A percentile compares a stretch with the other conserved stretches of the same genome.
These are phyloP conservation scores for Lunularia cruciata DNA, from an alignment of 225 moss, liverwort and hornwort species.

Conservation along the genomic window DNA sequence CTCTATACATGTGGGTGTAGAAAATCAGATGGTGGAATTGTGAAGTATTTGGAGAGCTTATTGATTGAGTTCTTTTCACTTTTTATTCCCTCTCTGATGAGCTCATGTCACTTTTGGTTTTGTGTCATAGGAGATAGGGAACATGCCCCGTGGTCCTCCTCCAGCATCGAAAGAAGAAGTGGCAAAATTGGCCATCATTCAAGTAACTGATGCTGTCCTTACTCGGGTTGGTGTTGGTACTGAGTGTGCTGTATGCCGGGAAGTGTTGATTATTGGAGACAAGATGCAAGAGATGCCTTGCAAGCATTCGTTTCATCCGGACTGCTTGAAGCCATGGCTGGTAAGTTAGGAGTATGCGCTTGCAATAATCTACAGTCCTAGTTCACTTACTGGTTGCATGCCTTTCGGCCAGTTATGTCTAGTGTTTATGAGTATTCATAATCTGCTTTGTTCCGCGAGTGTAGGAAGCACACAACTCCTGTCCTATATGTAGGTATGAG, in stretches of 20 bases:
- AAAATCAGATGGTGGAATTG: too few species aligned
- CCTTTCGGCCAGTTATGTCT: not conserved
- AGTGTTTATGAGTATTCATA: not conserved
- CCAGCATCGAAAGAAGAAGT: constrained; percentile 97
- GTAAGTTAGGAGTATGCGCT: constrained; percentile 33
- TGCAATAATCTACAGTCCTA: too few species aligned
- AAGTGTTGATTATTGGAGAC: constrained; percentile 62
- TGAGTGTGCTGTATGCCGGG: constrained; percentile 89
- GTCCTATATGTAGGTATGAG: constrained; percentile 90
- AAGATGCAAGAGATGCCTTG: constrained; percentile 95
- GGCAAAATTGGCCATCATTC: constrained; percentile 71
- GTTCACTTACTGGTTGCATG: too few species aligned
- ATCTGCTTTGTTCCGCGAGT: not conserved
- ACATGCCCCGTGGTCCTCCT: constrained; percentile 74
- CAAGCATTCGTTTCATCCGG: constrained; percentile 88
- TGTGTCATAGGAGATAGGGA: constrained; percentile 65
- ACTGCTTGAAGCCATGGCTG: constrained; percentile 94
- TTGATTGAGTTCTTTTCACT: too few species aligned
- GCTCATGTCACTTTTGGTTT: not conserved
- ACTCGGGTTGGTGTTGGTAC: constrained; percentile 59
- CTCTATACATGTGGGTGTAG: too few species aligned
- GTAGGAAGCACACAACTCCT: constrained; percentile 94
- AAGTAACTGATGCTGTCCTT: constrained; percentile 66
- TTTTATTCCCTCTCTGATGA: not conserved
- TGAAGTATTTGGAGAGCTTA: too few species aligned